Evolutionary conservation across 2,329 filamentous ascomycete genomes (phyloP), one percentile per base, ranked within the genome.

Genomic region (Pyricularia sp.): DNA sequence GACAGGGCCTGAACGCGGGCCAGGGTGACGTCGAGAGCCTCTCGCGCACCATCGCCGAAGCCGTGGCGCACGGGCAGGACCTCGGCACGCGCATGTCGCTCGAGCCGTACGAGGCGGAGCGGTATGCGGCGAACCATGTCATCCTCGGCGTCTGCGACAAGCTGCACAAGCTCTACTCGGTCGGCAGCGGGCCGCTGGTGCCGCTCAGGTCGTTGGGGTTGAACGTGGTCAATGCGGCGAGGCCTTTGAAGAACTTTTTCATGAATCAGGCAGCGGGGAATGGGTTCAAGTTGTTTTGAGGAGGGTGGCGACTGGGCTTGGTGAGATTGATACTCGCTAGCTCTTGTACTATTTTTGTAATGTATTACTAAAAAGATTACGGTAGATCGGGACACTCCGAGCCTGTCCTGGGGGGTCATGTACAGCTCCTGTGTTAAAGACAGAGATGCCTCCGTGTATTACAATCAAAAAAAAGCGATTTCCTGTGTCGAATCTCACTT

Each of bases 1-100:
- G 94, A 0, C 94, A 97, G 75, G 94, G 94, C 1, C 81, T 99
- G 16, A 99, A 99, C 73, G 89, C 96, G 71, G 94, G 94, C 1
- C 88, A 97, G 68, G 92, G 86, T 22, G 94, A 99, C 73, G 89
- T 94, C 0, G 87, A 91, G 70, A 88, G 89, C 64, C 83, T 99
- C 0, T 86, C 87, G 7, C 82, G 82, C 67, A 87, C 87, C 0
- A 89, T 99, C 63, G 85, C 87, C 66, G 88, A 88, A 69, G 89
- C 91, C 3, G 87, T 96, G 22, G 78, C 81, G 59, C 90, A 94
- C 68, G 94, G 94, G 0, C 89, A 92, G 80, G 94, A 99, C 72
- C 84, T 97, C 35, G 94, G 94, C 28, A 85, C 86, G 22, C 78
- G 84, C 44, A 82, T 96, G 75, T 87, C 89, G 4, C 80, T 99